Evolutionary conservation across 164 flowering plant species (phyloP).

Genomic region (Hamamelis virginiana): DNA sequence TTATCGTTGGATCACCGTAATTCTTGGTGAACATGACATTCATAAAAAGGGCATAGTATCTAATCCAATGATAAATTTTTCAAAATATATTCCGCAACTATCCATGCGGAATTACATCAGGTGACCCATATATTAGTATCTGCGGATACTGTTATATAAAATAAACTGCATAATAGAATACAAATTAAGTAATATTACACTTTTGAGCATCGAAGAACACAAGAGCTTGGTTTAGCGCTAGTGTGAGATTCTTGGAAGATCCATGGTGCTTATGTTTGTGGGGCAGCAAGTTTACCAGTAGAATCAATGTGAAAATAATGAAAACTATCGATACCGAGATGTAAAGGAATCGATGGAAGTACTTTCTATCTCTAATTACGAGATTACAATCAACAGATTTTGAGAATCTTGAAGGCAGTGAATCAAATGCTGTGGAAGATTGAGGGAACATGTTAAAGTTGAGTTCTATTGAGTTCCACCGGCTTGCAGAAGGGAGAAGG

Average conservation of each 20-base stretch:
- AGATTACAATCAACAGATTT: constrained; percentile 49
- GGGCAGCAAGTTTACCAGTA: constrained; percentile 34
- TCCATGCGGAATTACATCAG: too few species aligned
- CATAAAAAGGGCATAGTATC: too few species aligned
- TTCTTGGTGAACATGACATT: too few species aligned
- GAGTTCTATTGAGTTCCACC: constrained; percentile 51
- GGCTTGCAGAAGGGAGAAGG: constrained; percentile 48
- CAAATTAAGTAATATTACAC: too few species aligned
- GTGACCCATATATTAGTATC: too few species aligned
- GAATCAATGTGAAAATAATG: constrained; percentile 17
- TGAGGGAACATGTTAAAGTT: constrained; percentile 25
- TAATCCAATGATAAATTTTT: too few species aligned
- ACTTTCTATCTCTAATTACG: constrained; percentile 27
- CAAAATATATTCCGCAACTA: too few species aligned
- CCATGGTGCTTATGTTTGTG: constrained; percentile 29
- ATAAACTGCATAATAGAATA: too few species aligned
- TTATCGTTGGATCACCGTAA: too few species aligned
- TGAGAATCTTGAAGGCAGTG: constrained; percentile 35
- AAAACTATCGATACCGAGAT: constrained; percentile 18
- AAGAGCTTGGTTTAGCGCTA: constrained; percentile 53
- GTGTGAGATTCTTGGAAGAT: constrained; percentile 35
- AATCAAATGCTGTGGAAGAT: constrained; percentile 18
- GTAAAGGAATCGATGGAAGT: constrained; percentile 39
- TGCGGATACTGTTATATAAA: too few species aligned
- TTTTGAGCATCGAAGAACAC: constrained; percentile 71